Percentiles rank a stretch among this genome's conserved stretches.
These are phyloP conservation scores for Arxiozyma telluris DNA, from an alignment of 1,139 yeast genomes.

Conservation along the genomic window DNA sequence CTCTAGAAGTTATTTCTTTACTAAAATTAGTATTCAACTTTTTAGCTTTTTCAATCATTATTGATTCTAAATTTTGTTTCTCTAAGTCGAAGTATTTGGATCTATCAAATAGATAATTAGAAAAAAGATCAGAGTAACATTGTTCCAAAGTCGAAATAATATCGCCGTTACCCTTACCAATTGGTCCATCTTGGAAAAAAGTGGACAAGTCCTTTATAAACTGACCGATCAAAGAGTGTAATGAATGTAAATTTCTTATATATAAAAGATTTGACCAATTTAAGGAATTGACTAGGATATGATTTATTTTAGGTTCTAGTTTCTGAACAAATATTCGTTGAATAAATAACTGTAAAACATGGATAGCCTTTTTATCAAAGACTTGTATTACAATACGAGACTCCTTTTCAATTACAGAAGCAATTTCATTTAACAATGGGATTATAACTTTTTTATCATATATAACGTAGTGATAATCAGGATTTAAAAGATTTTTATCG, in stretches of 20 bases:
- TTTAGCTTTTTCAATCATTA: slow-evolving; percentile 43
- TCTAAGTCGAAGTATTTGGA: slow-evolving; percentile 61
- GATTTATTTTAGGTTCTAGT: slow-evolving; percentile 58
- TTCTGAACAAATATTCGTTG: slow-evolving; percentile 74
- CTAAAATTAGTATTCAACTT: slow-evolving; percentile 47
- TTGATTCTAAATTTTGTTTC: slow-evolving; percentile 57
- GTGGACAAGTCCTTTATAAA: slow-evolving; percentile 61
- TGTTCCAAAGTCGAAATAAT: slow-evolving; percentile 49
- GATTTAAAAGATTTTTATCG: slow-evolving; percentile 43
- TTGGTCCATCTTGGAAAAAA: slow-evolving; percentile 34
- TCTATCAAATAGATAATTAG: slow-evolving; percentile 59
- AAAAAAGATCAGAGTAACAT: slow-evolving; percentile 61
- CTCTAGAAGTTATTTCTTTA: slow-evolving; percentile 40
- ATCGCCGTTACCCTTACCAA: slow-evolving; percentile 13
- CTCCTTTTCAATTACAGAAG: slow-evolving; percentile 51
- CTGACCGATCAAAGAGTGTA: slow-evolving; percentile 52
- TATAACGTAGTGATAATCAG: slow-evolving; percentile 34
- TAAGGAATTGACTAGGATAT: slow-evolving; percentile 55
- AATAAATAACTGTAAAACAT: slow-evolving; percentile 60
- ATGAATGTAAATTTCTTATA: slow-evolving; percentile 62
- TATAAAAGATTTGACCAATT: slow-evolving; percentile 64
- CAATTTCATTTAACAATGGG: slow-evolving; percentile 36
- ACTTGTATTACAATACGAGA: slow-evolving; percentile 66
- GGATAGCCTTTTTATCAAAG: slow-evolving; percentile 55
- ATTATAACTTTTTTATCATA: slow-evolving; percentile 34